Percentiles rank a stretch among this genome's conserved stretches.
phyloP scores from a whole-genome alignment of 306 rosid genomes.

The Psophocarpus tetragonolobus region DNA sequence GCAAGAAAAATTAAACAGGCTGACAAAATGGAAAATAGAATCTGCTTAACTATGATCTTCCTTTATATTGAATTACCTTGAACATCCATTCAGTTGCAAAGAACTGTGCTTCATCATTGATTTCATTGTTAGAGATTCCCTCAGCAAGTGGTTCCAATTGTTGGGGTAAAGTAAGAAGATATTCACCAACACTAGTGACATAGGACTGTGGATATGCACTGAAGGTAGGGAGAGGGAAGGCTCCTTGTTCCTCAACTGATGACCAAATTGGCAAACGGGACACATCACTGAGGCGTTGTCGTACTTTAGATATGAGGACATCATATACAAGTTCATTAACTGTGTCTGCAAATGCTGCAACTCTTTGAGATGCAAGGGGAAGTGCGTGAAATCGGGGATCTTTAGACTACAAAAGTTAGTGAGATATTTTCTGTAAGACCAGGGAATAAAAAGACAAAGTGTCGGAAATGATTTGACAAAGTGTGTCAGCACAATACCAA shows the following conservation, averaged over 20 bases:
- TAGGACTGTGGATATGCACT: slow-evolving; percentile 93
- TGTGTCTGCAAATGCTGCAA: slow-evolving; percentile 85
- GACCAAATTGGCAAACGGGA: slow-evolving; percentile 91
- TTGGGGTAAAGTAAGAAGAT: slow-evolving; percentile 95
- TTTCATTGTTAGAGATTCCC: slow-evolving; percentile 81
- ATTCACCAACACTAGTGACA: slow-evolving; percentile 90
- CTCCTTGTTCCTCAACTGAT: slow-evolving; percentile 84
- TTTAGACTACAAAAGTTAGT: slow-evolving; percentile 72
- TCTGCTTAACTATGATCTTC: neutral
- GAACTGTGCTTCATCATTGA: slow-evolving; percentile 92
- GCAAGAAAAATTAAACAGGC: neutral
- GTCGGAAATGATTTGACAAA: neutral
- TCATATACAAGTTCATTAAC: slow-evolving; percentile 96
- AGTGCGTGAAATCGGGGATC: slow-evolving; percentile 99
- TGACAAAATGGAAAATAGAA: neutral
- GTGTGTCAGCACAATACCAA: slow-evolving; percentile 11
- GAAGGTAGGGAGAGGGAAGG: slow-evolving; percentile 84
- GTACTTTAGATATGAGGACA: slow-evolving; percentile 97
- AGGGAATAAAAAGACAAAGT: neutral
- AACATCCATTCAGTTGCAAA: slow-evolving; percentile 99
- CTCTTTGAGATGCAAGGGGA: slow-evolving; percentile 93
- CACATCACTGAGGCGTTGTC: slow-evolving; percentile 89
- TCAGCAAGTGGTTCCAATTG: slow-evolving; percentile 99
- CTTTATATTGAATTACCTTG: slow-evolving; percentile 59
- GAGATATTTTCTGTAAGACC: slow-evolving; percentile 27